Evolutionary conservation across 129 eudicot species (phyloP), one percentile per base, ranked within the genome.

Genomic region (Oenanthe sinensis): DNA sequence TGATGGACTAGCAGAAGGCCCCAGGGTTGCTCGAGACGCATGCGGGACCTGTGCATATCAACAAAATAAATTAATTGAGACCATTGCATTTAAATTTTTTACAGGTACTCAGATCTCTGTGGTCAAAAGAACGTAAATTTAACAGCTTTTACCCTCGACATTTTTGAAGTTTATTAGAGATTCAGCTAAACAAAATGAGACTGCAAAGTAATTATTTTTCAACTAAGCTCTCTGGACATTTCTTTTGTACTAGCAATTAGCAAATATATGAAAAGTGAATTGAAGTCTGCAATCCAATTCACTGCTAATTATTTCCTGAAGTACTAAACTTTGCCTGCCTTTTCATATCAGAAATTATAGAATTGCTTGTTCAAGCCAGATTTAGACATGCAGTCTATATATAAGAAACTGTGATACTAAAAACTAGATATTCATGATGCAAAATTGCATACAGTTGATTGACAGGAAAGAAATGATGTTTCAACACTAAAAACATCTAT

Each of bases 1-100:
- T 52, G 96, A 94, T 77, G 98, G 98, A 68, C 98, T 91, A 69
- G 85, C 86, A 28, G 86, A 84, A 40, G 82, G 78, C 24, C 85
- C 91, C 75, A 79, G 70, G 65, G 81, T 78, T 65, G 93, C 87
- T 77, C 96, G 86, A 42, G 92, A 86, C 46, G 93, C 79, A 81
- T 81, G 91, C 54, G 93, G 83, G 45, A 77, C 87, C 98, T 93
- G 96, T 82, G 75, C 39, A 24, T 5, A 17, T 20, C 76, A 44
- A 74, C 60, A 46, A 40, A 75, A 37, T 79, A 54, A 17, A 63
- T 5, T 60, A 47, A 74, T 37, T 44, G 36, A 72, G 75, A 72
- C 42, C 52, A 67, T 19, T 19, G 22, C 42, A 67, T 30, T 30
- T 12, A 12, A 26, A 67, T 30, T 30, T 67, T 13, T 11, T 28